Conservation (phyloP, 805 yeast species). For the Starmerella potacharoeniae region DNA sequence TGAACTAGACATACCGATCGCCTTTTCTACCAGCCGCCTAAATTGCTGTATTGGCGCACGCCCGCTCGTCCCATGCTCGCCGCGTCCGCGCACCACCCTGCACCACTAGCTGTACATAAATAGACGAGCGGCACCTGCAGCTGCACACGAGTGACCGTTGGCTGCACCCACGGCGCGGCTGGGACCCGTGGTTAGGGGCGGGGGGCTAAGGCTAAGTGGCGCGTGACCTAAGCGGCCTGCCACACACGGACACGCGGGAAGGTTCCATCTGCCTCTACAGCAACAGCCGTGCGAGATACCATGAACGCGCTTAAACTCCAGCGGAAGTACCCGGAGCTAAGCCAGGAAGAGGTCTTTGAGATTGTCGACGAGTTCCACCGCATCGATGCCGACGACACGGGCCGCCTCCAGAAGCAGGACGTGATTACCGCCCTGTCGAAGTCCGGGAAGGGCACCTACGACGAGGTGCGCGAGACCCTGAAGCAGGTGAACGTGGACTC, state of each 20-base stretch:
- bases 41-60: too few relatives aligned
- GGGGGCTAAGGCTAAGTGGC: background rate
- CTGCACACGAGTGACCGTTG: background rate
- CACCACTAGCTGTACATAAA: background rate
- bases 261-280: background rate
- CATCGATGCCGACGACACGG: slow-evolving; percentile 83
- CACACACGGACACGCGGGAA: background rate
- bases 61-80: too few relatives aligned
- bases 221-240: slow-evolving; percentile 1
- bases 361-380: slow-evolving; percentile 70
- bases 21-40: too few relatives aligned
- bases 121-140: background rate
- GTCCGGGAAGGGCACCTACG: slow-evolving; percentile 73
- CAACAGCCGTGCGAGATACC: background rate
- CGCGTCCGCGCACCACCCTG: too few relatives aligned
- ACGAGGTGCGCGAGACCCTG: slow-evolving; percentile 85
- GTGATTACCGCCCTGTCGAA: slow-evolving; percentile 74
- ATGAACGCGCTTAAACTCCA: slow-evolving; percentile 58
- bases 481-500: slow-evolving; percentile 90
- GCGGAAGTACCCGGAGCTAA: slow-evolving; percentile 75
- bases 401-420: slow-evolving; percentile 86
- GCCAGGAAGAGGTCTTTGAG: slow-evolving; percentile 75
- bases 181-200: background rate
- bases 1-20: too few relatives aligned
- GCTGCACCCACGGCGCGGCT: background rate